Conservation (phyloP, 108 stramenopile genomes). For the Phaeodactylum tricornutum region DNA sequence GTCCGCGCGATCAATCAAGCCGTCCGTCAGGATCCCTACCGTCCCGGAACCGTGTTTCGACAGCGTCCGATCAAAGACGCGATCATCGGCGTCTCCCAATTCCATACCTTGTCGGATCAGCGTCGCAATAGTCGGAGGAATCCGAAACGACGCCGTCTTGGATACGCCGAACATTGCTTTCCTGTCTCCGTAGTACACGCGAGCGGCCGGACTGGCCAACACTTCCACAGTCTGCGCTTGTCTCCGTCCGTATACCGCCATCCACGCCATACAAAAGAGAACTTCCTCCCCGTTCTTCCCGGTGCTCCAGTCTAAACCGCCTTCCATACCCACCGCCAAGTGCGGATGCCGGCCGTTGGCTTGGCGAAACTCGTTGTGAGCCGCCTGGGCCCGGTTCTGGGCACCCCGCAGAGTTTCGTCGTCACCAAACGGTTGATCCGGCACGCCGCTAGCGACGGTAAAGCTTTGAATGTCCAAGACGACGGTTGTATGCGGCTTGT, state of each 20-base stretch:
- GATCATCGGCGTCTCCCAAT: constrained; percentile 86
- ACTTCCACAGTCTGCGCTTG: constrained; percentile 13
- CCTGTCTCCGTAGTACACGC: neutral
- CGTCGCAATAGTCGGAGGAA: constrained; percentile 55
- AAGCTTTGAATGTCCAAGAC: constrained; percentile 35
- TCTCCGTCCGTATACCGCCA: constrained; percentile 67
- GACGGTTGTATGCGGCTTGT: neutral
- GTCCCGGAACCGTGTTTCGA: constrained; percentile 76
- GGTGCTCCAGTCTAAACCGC: constrained; percentile 67
- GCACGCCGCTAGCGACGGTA: constrained; percentile 53
- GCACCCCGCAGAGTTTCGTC: constrained; percentile 75
- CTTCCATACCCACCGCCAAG: constrained; percentile 85
- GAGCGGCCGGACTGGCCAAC: constrained; percentile 5
- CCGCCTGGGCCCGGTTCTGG: constrained; percentile 63
- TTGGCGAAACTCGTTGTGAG: constrained; percentile 32
- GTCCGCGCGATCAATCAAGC: constrained; percentile 62
- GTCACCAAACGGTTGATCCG: constrained; percentile 88
- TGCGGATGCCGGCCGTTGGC: constrained; percentile 25
- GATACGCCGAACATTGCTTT: constrained; percentile 32
- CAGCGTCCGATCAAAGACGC: constrained; percentile 54
- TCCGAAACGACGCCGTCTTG: constrained; percentile 72
- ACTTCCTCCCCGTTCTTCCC: constrained; percentile 10
- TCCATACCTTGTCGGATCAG: constrained; percentile 74
- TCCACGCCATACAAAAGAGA: constrained; percentile 90
- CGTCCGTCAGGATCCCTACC: constrained; percentile 76